phyloP scores from a whole-genome alignment of 2,329 filamentous ascomycete species.

The Westerdykella aurantiaca region DNA sequence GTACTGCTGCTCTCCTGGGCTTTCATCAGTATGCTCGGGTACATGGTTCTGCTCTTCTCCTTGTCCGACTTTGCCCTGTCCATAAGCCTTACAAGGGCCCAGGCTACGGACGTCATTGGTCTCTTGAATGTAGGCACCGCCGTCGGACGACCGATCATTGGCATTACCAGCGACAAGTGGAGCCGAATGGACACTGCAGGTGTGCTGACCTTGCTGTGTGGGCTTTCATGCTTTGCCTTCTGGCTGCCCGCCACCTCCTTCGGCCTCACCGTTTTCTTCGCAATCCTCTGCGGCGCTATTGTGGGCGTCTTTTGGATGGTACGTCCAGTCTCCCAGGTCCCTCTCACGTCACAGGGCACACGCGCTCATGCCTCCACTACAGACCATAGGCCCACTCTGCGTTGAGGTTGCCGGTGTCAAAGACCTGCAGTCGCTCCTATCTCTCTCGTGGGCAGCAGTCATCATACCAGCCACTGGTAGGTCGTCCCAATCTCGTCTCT shows the following conservation, averaged over 20 bases:
- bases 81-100: slow-evolving; percentile 36
- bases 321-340: slow-evolving; percentile 6
- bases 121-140: slow-evolving; percentile 46
- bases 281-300: slow-evolving; percentile 40
- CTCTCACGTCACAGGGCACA: neutral
- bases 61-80: slow-evolving; percentile 44
- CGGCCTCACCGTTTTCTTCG: slow-evolving; percentile 41
- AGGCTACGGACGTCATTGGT: slow-evolving; percentile 40
- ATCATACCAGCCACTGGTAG: slow-evolving; percentile 35
- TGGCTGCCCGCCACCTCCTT: slow-evolving; percentile 45
- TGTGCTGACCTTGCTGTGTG: slow-evolving; percentile 37
- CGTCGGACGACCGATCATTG: slow-evolving; percentile 44
- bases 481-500: slow-evolving; percentile 7
- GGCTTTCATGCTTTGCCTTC: slow-evolving; percentile 38
- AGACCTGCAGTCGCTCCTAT: slow-evolving; percentile 38
- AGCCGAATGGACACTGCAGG: slow-evolving; percentile 42
- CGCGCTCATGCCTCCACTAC: slow-evolving; percentile 1
- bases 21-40: slow-evolving; percentile 45
- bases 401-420: slow-evolving; percentile 39
- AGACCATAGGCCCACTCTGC: slow-evolving; percentile 38
- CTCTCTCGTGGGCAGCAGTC: slow-evolving; percentile 35
- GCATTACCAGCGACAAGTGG: slow-evolving; percentile 42
- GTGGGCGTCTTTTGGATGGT: slow-evolving; percentile 48
- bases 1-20: slow-evolving; percentile 39
- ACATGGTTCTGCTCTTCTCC: slow-evolving; percentile 44